Base-by-base conservation (phyloP, 2,329 filamentous ascomycete species). In the Aspergillus hortae region DNA sequence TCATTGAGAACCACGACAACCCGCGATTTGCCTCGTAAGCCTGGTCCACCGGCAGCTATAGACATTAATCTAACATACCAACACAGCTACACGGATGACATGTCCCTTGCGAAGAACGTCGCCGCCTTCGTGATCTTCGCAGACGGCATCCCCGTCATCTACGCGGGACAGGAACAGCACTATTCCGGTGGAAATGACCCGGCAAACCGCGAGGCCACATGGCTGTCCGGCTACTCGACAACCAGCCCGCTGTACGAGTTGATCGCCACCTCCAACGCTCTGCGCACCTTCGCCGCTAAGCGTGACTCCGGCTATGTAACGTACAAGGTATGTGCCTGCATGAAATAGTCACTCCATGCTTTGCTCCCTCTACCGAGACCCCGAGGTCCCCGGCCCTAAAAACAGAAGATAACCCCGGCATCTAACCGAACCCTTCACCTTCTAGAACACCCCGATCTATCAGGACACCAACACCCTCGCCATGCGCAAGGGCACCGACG, bases 161-260 rank as follows among this genome's bases (percentile, higher is more conserved):
- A 87, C 67, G 79, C 86, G 51, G 85, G 85, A n/a, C 82, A 85
- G 52, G 85, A 88, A 65, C 84, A 87, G 62, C 81, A 80, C 51
- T 86, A 79, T 61, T 65, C 70, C 2, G 79, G 79, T 19, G 78
- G 75, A n/a, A 73, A 66, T 35, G 69, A 68, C 49, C 81, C 81
- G 4, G 72, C 73, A 0, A 76, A 74, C 42, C 79, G 82, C n/a
- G 81, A 85, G 61, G 80, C 82, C 6, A 71, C 81, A 40, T 86
- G 83, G 83, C 66, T 77, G 10, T 80, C 77, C 10, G 69, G 68
- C 6, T 85, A 78, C 65, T 61, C 73, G 54, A 78, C 72, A 1
- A 57, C 68, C 4, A 58, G 74, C 6, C 73, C 77, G 23, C 67
- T 84, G 11, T 84, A 83, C 67, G 57, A 63, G n/a, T 71, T 71